A percentile compares a stretch with the other conserved stretches of the same genome.
phyloP scores from a whole-genome alignment of 371 early-diverging fungal species.

The Gilbertella persicaria region DNA sequence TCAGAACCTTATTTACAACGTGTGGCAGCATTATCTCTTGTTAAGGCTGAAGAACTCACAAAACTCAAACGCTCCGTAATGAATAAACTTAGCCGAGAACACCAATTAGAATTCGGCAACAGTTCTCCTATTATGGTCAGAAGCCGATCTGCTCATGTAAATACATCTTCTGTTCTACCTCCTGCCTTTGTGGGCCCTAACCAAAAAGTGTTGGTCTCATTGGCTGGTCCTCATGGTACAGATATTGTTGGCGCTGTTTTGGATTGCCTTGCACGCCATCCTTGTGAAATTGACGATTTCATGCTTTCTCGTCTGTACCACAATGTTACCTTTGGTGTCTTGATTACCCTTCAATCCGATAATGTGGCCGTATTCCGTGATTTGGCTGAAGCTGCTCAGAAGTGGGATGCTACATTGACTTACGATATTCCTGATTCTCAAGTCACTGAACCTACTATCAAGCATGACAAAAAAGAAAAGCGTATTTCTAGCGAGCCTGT shows the following conservation, averaged over 20 bases:
- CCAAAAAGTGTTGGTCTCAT: conserved; percentile 68
- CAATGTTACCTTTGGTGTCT: conserved; percentile 84
- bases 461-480: conserved; percentile 42
- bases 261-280: conserved; percentile 68
- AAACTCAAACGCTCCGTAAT: conserved; percentile 67
- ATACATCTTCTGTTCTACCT: conserved; percentile 25
- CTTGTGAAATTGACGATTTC: conserved; percentile 76
- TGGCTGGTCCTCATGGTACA: conserved; percentile 87
- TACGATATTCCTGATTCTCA: conserved; percentile 80
- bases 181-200: conserved; percentile 56
- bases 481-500: conserved; percentile 21
- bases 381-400: conserved; percentile 70
- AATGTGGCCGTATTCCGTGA: conserved; percentile 76
- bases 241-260: conserved; percentile 85
- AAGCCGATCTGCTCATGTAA: conserved; percentile 27
- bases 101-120: conserved; percentile 22
- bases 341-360: conserved; percentile 70
- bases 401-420: conserved; percentile 80
- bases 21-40: conserved; percentile 62
- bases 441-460: conserved; percentile 53
- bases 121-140: conserved; percentile 31
- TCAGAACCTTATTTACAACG: conserved; percentile 76
- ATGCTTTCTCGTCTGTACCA: conserved; percentile 85
- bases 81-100: conserved; percentile 42
- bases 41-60: conserved; percentile 60